Percentiles rank a stretch among this genome's conserved stretches.
Evolutionary conservation across 164 flowering plant genomes (phyloP).

Genomic region (Kingdonia uniflora): DNA sequence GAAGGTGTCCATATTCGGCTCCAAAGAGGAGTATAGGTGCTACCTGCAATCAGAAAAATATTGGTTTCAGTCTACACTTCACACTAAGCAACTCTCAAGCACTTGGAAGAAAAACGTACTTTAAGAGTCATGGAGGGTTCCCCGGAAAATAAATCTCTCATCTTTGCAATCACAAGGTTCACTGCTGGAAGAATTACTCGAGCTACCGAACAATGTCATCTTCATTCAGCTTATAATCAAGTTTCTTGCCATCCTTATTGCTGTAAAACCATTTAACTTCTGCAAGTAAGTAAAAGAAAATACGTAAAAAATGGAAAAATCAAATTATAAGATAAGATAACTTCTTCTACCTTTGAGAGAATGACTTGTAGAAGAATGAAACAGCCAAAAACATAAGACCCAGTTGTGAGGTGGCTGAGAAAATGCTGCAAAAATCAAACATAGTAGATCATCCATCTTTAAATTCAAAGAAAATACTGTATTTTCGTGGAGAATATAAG

Average conservation of each 20-base stretch:
- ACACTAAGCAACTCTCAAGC: slow-evolving; percentile 4
- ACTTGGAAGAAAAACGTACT: slow-evolving; percentile 25
- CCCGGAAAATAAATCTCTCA: slow-evolving; percentile 71
- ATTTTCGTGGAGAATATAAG: background rate
- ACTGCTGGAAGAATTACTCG: slow-evolving; percentile 59
- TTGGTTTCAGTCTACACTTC: slow-evolving; percentile 4
- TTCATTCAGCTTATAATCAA: slow-evolving; percentile 46
- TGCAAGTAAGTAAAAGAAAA: background rate
- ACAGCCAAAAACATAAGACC: slow-evolving; percentile 59
- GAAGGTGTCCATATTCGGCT: slow-evolving; percentile 80
- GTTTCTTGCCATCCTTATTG: slow-evolving; percentile 19
- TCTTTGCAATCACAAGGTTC: slow-evolving; percentile 56
- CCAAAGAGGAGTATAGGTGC: slow-evolving; percentile 68
- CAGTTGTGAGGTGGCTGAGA: slow-evolving; percentile 58
- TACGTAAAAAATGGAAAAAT: background rate
- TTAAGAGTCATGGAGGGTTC: slow-evolving; percentile 87
- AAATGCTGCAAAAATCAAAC: slow-evolving; percentile 39
- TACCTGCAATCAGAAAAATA: slow-evolving; percentile 33
- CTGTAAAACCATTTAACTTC: slow-evolving; percentile 15
- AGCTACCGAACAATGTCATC: slow-evolving; percentile 50
- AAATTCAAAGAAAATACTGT: background rate
- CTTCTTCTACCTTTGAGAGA: slow-evolving; percentile 44
- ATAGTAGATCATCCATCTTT: background rate
- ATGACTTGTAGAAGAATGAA: slow-evolving; percentile 60
- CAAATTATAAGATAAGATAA: background rate